These are phyloP conservation scores for Auricularia auricula-judae DNA, from an alignment of 768 basidiomycete genomes.

Conservation along the genomic window DNA sequence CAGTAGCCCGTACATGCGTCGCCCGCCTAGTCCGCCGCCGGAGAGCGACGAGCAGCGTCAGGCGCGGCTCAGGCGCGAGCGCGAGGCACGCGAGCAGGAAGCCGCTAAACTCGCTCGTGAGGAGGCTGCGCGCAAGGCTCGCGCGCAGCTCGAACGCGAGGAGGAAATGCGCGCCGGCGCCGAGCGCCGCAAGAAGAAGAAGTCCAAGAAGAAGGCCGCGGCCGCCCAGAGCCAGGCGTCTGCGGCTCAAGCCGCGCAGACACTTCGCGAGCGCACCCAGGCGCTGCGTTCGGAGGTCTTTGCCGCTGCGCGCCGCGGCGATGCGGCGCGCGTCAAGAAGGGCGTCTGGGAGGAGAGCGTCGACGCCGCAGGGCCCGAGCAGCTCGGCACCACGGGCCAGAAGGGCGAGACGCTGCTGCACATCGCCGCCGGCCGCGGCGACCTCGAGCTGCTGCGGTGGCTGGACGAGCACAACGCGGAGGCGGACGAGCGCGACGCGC, in stretches of 20 bases:
- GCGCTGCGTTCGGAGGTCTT: constrained; percentile 50
- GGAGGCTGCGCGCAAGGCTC: constrained; percentile 35
- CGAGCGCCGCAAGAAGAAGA: constrained; percentile 44
- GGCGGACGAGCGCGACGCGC: constrained; percentile 53
- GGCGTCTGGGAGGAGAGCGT: constrained; percentile 60
- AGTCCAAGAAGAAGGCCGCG: constrained; percentile 40
- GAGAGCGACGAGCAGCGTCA: constrained; percentile 42
- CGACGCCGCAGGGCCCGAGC: constrained; percentile 59
- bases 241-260: constrained; percentile 28
- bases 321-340: constrained; percentile 44
- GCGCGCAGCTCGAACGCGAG: constrained; percentile 34
- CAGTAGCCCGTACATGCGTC: constrained; percentile 2
- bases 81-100: constrained; percentile 46
- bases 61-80: constrained; percentile 35
- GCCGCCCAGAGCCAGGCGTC: constrained; percentile 39
- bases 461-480: constrained; percentile 65
- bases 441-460: constrained; percentile 53
- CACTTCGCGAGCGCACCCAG: constrained; percentile 33
- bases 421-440: constrained; percentile 46
- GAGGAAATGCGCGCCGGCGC: constrained; percentile 46
- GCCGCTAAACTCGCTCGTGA: constrained; percentile 42
- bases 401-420: constrained; percentile 52
- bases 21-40: constrained; percentile 1
- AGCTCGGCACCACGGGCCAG: constrained; percentile 17
- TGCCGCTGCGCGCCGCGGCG: constrained; percentile 47